Evolutionary conservation across 2,329 filamentous ascomycete species (phyloP), one percentile per base, ranked within the genome.

Genomic region (Colletotrichum agaves): DNA sequence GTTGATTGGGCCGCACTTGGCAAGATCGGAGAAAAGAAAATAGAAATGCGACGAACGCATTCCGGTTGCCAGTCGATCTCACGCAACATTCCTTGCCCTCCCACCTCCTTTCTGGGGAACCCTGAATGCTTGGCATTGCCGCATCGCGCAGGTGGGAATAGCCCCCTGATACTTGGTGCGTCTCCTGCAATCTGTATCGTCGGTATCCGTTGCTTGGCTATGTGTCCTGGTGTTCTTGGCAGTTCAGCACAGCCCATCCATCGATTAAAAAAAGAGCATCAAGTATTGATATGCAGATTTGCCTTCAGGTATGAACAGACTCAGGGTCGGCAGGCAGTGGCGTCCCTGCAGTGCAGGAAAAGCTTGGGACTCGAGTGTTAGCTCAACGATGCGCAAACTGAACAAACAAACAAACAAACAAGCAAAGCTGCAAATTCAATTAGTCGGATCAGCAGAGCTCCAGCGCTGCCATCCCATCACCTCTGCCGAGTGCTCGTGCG

Each of bases 41-140:
- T 59, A 67, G 60, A 64, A 46, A 33, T 64, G 21, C n/a, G 33
- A 67, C 53, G 53, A 53, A 67, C 46, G 39, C 46, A 39, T 50
- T 58, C 46, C 46, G 50, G 19, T 23, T 58, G 41, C 50, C 50
- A 35, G 41, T 50, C 37, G 43, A 53, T 53, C 52, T 27, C 19
- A 41, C 50, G 43, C 11, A 31, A 17, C 60, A 63, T 58, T 53
- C 53, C 12, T 46, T 27, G 31, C 50, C 13, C 19, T 17, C 46
- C 47, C 56, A 50, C 43, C 27, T 27, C 27, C 27, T 27, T 2
- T 7, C 6, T 7, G 58, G 57, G 39, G 31, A 53, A 53, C 31
- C 21, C 37, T 49, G 33, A 27, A 19, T 41, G 19, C 33, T 68
- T 68, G 65, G 65, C 65, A 60, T 6, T 60, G 35, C 55, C 55